phyloP scores from a whole-genome alignment of 352 stramenopile genomes.

The Phytophthora chlamydospora region DNA sequence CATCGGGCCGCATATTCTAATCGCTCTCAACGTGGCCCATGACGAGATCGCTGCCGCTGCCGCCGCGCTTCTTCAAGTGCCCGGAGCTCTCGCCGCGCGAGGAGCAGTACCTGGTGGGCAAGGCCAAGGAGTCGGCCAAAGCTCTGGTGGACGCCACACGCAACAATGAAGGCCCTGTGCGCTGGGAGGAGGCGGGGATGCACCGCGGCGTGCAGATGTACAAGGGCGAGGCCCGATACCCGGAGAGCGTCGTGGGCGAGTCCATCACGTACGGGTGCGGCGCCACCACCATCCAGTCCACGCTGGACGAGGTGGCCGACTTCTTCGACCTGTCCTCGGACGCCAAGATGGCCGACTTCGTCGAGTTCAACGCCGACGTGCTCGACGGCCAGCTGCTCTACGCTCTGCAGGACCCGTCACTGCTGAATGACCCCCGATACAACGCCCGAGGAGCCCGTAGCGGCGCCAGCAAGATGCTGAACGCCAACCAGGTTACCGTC shows the following conservation, averaged over 20 bases:
- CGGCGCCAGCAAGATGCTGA: constrained; percentile 37
- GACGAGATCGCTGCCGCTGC: constrained; percentile 53
- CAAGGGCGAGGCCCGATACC: constrained; percentile 61
- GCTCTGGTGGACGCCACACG: constrained; percentile 63
- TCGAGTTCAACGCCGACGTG: constrained; percentile 49
- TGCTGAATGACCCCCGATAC: constrained; percentile 39
- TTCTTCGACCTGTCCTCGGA: constrained; percentile 73
- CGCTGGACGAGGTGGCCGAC: constrained; percentile 66
- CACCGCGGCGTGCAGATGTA: constrained; percentile 75
- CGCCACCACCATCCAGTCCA: constrained; percentile 61
- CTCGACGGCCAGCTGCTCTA: constrained; percentile 70
- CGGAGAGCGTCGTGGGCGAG: constrained; percentile 41
- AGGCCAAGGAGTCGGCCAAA: constrained; percentile 67
- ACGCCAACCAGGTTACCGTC: constrained; percentile 72
- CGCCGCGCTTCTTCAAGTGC: constrained; percentile 62
- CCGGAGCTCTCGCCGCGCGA: constrained; percentile 59
- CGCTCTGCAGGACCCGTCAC: constrained; percentile 43
- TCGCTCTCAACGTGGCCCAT: constrained; percentile 22
- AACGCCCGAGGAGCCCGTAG: constrained; percentile 17
- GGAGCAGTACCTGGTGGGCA: constrained; percentile 60
- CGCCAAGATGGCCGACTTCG: constrained; percentile 57
- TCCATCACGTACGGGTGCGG: constrained; percentile 66
- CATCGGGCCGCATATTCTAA: constrained; percentile 30
- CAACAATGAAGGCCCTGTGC: constrained; percentile 60
- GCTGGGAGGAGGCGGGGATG: constrained; percentile 59